Evolutionary conservation across 2,329 filamentous ascomycete species (phyloP), one percentile per base, ranked within the genome.

Genomic region (Cladobotryum mycophilum): DNA sequence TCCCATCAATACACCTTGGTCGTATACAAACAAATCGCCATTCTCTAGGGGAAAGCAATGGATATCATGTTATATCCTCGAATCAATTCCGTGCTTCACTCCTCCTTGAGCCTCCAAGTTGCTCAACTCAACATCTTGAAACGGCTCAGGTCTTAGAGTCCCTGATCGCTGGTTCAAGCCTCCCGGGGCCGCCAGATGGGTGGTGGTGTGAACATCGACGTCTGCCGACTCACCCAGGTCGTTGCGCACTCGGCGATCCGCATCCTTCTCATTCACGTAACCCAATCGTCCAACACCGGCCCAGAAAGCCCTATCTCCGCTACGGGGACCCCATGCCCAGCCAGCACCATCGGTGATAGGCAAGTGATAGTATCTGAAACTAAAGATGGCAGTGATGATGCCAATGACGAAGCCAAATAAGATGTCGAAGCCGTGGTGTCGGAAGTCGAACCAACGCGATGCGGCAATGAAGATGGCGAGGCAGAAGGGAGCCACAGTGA

Each of bases 351-450:
- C 61, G 18, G 58, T 61, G 55, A 95, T 82, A 1, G 90, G 89
- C 9, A 93, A 71, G 64, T 96, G 89, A 64, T 96, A 96, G 72
- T 85, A 89, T 20, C 87, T 78, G 72, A 96, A 96, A 3, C 84
- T 80, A 58, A 92, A 82, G 64, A 84, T 84, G 17, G 88, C 80
- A 36, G 80, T 80, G 41, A 83, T 69, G 13, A 85, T 77, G 8
- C 92, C 92, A 55, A 96, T 86, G 12, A 87, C 57, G 49, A 85
- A 86, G n/a, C 92, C 92, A 55, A 87, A 89, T 2, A 96, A 70
- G 57, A 96, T 88, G 57, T 97, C 92, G 65, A 96, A 92, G n/a
- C 85, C 90, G 65, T 92, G 88, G 67, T 97, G 92, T 37, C 88
- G 83, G 71, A 85, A 95, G 67, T 96, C 85, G 53, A 85, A 90